Evolutionary conservation across 1,284 basidiomycete species (phyloP).

Genomic region (Chalciporus sp.): DNA sequence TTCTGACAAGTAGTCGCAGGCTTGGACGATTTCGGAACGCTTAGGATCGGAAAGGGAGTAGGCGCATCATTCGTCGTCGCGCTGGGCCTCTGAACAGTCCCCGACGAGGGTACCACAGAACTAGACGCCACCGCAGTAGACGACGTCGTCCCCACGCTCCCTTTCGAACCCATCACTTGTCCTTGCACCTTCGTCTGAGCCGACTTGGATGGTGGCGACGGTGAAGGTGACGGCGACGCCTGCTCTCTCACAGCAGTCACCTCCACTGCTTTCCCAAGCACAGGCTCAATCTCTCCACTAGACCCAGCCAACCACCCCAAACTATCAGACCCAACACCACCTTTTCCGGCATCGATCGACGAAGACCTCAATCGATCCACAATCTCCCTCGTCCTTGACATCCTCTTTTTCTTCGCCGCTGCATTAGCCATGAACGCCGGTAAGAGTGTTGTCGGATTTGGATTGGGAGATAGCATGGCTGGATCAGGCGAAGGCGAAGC

Average conservation of each 20-base stretch:
- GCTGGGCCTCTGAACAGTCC: neutral
- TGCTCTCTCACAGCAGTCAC: neutral
- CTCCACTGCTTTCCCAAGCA: slow-evolving; percentile 9
- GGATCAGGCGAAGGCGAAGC: slow-evolving; percentile 7
- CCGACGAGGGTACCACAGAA: neutral
- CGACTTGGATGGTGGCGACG: slow-evolving; percentile 10
- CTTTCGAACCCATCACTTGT: neutral
- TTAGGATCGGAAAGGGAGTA: slow-evolving; percentile 31
- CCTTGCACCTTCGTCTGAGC: slow-evolving; percentile 6
- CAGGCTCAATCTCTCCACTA: slow-evolving; percentile 10
- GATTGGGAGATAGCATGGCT: slow-evolving; percentile 5
- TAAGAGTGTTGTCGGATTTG: slow-evolving; percentile 18
- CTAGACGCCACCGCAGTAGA: neutral
- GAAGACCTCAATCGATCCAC: slow-evolving; percentile 30
- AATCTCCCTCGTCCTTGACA: slow-evolving; percentile 32
- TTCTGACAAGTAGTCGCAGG: slow-evolving; percentile 1
- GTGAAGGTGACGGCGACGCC: slow-evolving; percentile 4
- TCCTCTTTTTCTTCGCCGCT: slow-evolving; percentile 26
- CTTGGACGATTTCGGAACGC: slow-evolving; percentile 9
- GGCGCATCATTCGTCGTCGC: neutral
- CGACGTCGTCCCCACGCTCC: neutral
- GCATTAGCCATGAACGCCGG: slow-evolving; percentile 28
- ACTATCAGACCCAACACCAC: slow-evolving; percentile 4
- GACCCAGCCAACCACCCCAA: slow-evolving; percentile 21
- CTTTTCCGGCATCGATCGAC: slow-evolving; percentile 25